phyloP scores from a whole-genome alignment of 371 early-diverging fungal genomes.

The Circinella umbellata region DNA sequence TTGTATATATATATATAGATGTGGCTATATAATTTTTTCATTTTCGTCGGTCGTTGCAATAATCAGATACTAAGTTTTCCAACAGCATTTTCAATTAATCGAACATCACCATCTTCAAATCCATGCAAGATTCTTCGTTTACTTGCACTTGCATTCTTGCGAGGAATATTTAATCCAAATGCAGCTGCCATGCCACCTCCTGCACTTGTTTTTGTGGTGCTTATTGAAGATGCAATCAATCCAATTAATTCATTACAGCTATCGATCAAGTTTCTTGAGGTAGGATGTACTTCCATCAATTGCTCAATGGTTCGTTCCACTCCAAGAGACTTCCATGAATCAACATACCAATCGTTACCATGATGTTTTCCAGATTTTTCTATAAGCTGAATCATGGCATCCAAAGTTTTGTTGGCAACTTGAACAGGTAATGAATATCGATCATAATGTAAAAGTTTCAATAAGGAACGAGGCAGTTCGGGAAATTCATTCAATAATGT shows the following conservation, averaged over 20 bases:
- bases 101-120: conserved; percentile 50
- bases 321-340: neutral
- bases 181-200: conserved; percentile 23
- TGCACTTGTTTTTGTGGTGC: neutral
- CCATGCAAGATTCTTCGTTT: conserved; percentile 51
- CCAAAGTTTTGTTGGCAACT: conserved; percentile 1
- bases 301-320: neutral
- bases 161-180: conserved; percentile 32
- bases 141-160: conserved; percentile 24
- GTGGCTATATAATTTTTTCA: neutral
- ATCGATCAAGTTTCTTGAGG: neutral
- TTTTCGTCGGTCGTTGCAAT: no score
- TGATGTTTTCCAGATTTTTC: neutral
- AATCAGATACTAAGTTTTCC: conserved; percentile 23
- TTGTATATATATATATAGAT: no score
- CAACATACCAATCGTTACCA: neutral
- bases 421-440: neutral
- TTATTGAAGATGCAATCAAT: neutral
- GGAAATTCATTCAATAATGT: neutral
- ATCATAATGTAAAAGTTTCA: conserved; percentile 7
- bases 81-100: conserved; percentile 51
- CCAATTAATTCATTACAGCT: neutral
- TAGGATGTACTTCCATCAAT: neutral
- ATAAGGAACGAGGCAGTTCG: neutral
- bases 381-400: conserved; percentile 8